Base-by-base conservation (phyloP, 805 yeast species). In the Hanseniaspora singularis region DNA sequence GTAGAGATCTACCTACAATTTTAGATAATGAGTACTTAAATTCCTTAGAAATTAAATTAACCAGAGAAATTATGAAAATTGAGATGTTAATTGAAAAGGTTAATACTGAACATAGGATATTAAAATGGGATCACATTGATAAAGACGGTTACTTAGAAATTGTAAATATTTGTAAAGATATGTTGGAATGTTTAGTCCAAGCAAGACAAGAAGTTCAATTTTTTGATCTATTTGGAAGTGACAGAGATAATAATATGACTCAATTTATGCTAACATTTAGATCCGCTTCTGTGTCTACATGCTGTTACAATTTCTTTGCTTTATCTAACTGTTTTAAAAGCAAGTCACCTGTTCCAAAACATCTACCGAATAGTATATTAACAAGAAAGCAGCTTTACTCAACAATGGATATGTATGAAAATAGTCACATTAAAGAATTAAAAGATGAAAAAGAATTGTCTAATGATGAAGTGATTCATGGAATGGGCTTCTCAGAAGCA, bases 131-230 rank as follows among this genome's bases (percentile, higher is more conserved):
- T 10, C 19, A 39, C 12, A 69, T 70, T 53, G 61, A 68, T 31
- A 54, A 58, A 1, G 46, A 48, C 1, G 54, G 62, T 4, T 69
- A 71, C 50, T 52, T 54, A 16, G 55, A 55, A 4, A 45, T 72
- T 20, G 41, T 72, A 10, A 52, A 60, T 3, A 57, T 66, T 0
- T 69, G 73, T 50, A 68, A 67, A 45, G 50, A 51, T 11, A 54
- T 72, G 2, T 52, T 70, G 30, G 72, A 69, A 37, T 66, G 64
- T 48, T 61, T 67, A 32, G 63, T 69, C n/a, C 73, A 70, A 50
- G 73, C 76, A 1, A 61, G 76, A 53, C 67, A 71, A 46, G 66
- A 72, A n/a, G 70, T 73, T 16, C 55, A 67, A 2, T 68, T 64
- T 51, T 72, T 72, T 55, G 68, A 65, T 49, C 65, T 69, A 23